These are phyloP conservation scores for Globisporangium paroecandrum DNA, from an alignment of 352 stramenopile genomes.

Conservation along the genomic window DNA sequence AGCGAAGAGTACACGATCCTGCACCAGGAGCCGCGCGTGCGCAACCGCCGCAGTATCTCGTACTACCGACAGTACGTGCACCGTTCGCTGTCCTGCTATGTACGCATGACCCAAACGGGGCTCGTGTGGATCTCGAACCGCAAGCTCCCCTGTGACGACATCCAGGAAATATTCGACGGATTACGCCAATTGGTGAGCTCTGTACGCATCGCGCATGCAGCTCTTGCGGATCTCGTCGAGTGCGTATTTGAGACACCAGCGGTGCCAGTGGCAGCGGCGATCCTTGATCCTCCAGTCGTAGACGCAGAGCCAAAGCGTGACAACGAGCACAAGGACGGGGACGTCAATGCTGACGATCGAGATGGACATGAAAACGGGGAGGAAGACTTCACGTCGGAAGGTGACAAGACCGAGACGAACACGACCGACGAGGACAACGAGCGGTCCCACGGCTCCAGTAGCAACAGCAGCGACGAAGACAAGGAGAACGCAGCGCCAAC, in stretches of 20 bases:
- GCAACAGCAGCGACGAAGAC: constrained; percentile 26
- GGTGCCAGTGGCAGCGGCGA: constrained; percentile 12
- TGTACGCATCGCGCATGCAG: constrained; percentile 37
- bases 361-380: not conserved
- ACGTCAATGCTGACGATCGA: not conserved
- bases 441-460: constrained; percentile 16
- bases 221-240: constrained; percentile 38
- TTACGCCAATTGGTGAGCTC: constrained; percentile 50
- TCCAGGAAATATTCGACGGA: constrained; percentile 67
- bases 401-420: constrained; percentile 17
- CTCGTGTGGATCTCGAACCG: constrained; percentile 84
- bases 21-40: constrained; percentile 16
- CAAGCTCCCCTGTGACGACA: constrained; percentile 60
- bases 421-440: constrained; percentile 18
- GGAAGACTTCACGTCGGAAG: constrained; percentile 11
- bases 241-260: constrained; percentile 19
- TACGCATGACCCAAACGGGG: constrained; percentile 58
- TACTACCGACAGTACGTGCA: constrained; percentile 26
- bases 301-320: not conserved
- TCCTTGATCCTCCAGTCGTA: not conserved
- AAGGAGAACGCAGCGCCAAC: constrained; percentile 33
- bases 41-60: constrained; percentile 16
- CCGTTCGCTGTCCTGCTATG: constrained; percentile 18
- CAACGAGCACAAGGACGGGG: not conserved
- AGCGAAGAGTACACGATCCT: constrained; percentile 18